Conservation (phyloP, 176 grass and related monocot genomes). For the Phoenix roebelenii region DNA sequence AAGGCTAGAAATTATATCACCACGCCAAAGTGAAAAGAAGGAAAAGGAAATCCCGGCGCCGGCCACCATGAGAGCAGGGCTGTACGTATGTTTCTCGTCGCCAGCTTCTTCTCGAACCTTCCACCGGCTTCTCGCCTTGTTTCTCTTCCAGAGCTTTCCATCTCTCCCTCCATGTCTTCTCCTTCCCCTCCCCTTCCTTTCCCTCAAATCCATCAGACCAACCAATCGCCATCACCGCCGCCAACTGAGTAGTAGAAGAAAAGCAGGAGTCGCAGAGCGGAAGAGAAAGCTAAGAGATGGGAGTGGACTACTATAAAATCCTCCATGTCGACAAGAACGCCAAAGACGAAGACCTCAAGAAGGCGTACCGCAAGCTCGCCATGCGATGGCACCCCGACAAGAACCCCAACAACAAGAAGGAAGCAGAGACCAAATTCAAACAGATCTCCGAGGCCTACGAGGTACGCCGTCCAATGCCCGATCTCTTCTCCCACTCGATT, state of each 20-base stretch:
- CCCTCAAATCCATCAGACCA: neutral
- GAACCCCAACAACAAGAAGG: constrained; percentile 92
- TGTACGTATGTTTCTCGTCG: too few species aligned
- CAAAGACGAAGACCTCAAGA: constrained; percentile 88
- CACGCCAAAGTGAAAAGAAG: too few species aligned
- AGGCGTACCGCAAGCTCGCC: constrained; percentile 93
- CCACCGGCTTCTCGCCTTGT: constrained; percentile 25
- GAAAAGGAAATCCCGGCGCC: too few species aligned
- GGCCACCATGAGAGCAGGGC: neutral
- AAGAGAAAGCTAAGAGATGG: constrained; percentile 30
- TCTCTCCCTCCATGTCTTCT: constrained; percentile 26
- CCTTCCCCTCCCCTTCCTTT: neutral
- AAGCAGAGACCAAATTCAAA: constrained; percentile 95
- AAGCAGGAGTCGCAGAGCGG: neutral
- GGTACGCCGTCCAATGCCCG: constrained; percentile 18
- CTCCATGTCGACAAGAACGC: constrained; percentile 70
- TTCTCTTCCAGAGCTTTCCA: constrained; percentile 25
- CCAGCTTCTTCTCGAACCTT: constrained; percentile 58
- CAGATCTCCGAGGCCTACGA: constrained; percentile 98
- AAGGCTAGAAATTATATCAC: too few species aligned
- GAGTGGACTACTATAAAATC: constrained; percentile 88
- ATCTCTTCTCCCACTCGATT: neutral
- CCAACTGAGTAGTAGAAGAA: neutral
- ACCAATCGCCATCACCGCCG: neutral
- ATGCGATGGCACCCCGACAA: constrained; percentile 99